phyloP scores from a whole-genome alignment of 106 monocot species.

The Gastrodia elata region DNA sequence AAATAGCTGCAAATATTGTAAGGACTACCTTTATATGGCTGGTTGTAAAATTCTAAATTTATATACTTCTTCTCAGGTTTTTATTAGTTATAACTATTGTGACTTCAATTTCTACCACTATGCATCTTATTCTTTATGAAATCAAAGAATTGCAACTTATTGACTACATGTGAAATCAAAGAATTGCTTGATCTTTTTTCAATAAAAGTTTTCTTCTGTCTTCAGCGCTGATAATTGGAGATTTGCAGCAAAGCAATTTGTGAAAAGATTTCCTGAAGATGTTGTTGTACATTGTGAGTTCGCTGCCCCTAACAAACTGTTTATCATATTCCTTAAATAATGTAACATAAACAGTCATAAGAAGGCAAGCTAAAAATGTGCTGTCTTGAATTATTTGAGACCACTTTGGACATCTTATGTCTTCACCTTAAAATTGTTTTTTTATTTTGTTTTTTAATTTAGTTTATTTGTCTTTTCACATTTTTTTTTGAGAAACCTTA shows the following conservation, averaged over 20 bases:
- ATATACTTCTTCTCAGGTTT: too few species aligned
- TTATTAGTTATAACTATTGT: too few species aligned
- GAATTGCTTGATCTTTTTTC: not conserved
- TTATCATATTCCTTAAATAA: not conserved
- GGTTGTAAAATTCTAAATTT: not conserved
- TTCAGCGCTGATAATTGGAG: conserved; percentile 78
- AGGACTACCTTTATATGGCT: not conserved
- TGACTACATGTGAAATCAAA: too few species aligned
- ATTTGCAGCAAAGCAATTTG: conserved; percentile 77
- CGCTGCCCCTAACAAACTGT: not conserved
- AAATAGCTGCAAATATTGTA: too few species aligned
- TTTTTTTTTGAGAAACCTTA: too few species aligned
- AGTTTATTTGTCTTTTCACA: too few species aligned
- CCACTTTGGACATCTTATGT: too few species aligned
- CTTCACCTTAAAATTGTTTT: not conserved
- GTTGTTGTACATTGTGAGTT: conserved; percentile 74
- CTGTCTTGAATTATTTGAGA: not conserved
- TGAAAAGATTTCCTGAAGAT: conserved; percentile 64
- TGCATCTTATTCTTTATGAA: too few species aligned
- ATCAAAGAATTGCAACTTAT: too few species aligned
- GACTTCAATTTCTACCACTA: too few species aligned
- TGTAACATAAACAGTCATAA: not conserved
- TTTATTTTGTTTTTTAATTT: not conserved
- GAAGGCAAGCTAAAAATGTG: not conserved
- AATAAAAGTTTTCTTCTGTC: not conserved